Evolutionary conservation across 225 moss, liverwort and hornwort genomes (phyloP).

Genomic region (Physcomitrellopsis africana): DNA sequence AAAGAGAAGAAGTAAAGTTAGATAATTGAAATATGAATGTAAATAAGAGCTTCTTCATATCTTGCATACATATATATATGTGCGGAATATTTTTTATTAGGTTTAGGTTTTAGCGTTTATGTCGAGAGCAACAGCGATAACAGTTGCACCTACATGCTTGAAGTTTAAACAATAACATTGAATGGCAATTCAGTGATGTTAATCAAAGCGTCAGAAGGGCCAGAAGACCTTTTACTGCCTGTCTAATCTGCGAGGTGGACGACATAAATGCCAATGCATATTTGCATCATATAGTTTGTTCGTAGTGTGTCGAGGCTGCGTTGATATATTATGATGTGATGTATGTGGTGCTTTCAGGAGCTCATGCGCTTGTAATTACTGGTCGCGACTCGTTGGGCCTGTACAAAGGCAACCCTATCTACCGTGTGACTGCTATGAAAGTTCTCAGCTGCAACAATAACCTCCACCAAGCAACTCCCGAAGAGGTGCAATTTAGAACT

Average conservation of each 20-base stretch:
- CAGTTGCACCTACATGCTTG: no score
- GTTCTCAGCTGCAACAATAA: constrained; percentile 76
- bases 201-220: no score
- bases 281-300: not conserved
- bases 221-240: not conserved
- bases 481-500: constrained; percentile 62
- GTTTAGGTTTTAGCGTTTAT: no score
- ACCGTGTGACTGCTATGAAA: constrained; percentile 76
- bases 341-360: constrained; percentile 53
- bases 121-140: no score
- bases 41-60: no score
- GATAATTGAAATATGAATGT: no score
- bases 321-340: constrained; percentile 20
- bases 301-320: not conserved
- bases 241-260: not conserved
- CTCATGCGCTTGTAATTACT: constrained; percentile 82
- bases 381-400: constrained; percentile 67
- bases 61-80: no score
- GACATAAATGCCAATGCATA: no score
- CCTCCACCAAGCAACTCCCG: constrained; percentile 61
- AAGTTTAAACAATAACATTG: no score
- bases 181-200: no score
- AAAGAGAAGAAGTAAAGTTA: no score
- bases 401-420: constrained; percentile 72
- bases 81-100: no score